Percentiles rank a stretch among this genome's conserved stretches.
These are phyloP conservation scores for Xylaria hypoxylon DNA, from an alignment of 2,329 filamentous ascomycete species.

Conservation along the genomic window DNA sequence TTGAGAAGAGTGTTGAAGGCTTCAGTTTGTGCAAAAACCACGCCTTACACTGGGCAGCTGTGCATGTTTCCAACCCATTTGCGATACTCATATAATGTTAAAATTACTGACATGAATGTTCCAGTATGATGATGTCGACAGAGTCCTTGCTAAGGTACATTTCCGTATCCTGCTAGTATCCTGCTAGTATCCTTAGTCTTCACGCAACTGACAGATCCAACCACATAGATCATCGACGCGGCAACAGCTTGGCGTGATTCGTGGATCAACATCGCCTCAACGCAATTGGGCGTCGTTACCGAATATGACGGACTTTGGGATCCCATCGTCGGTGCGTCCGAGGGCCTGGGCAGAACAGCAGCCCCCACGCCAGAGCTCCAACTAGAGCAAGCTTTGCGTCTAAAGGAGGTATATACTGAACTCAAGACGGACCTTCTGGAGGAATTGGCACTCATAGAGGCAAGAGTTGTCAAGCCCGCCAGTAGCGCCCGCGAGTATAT, in stretches of 20 bases:
- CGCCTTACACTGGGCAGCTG: not conserved
- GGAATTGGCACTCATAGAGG: constrained; percentile 78
- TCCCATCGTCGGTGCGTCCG: constrained; percentile 76
- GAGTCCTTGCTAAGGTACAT: constrained; percentile 75
- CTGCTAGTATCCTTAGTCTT: constrained; percentile 20
- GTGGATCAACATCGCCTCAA: constrained; percentile 77
- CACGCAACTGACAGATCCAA: constrained; percentile 27
- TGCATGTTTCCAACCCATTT: not conserved
- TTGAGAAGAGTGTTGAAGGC: not conserved
- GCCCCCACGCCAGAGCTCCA: constrained; percentile 71
- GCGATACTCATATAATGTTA: not conserved
- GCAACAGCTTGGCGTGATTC: constrained; percentile 81
- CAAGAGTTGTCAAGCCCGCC: constrained; percentile 75
- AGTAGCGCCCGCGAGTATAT: constrained; percentile 75
- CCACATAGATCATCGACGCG: constrained; percentile 75
- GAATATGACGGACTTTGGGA: constrained; percentile 81
- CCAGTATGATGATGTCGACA: constrained; percentile 79
- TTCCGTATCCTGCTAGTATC: constrained; percentile 21
- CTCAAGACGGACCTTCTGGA: constrained; percentile 77
- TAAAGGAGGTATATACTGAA: constrained; percentile 76
- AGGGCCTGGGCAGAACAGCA: constrained; percentile 65
- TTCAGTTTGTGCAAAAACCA: not conserved
- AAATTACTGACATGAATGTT: constrained; percentile 18
- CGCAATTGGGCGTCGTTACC: constrained; percentile 74
- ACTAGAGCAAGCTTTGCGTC: constrained; percentile 71